These are phyloP conservation scores for Fistulinella prunicolor DNA, from an alignment of 768 basidiomycete species.

Conservation along the genomic window DNA sequence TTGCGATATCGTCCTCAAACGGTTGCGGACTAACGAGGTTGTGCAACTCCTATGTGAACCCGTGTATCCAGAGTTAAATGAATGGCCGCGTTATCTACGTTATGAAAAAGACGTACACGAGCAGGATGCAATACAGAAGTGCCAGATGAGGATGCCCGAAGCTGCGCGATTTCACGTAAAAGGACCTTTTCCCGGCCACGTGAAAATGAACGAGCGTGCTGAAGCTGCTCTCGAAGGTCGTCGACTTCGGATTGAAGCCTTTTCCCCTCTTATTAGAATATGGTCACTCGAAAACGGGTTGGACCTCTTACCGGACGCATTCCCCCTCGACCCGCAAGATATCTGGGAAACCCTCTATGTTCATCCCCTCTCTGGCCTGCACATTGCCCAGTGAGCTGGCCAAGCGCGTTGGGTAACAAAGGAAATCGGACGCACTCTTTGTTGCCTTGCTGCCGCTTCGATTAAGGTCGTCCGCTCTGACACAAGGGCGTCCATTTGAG, in stretches of 20 bases:
- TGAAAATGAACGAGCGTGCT: conserved; percentile 19
- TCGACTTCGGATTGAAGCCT: conserved; percentile 33
- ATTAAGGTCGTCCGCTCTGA: conserved; percentile 35
- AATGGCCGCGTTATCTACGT: background rate
- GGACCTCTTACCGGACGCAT: conserved; percentile 32
- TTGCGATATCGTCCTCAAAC: conserved; percentile 33
- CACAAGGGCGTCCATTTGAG: conserved; percentile 36
- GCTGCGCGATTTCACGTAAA: conserved; percentile 28
- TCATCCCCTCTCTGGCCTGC: conserved; percentile 17
- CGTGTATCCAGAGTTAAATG: background rate
- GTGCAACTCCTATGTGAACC: conserved; percentile 2
- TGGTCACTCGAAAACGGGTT: background rate
- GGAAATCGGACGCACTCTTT: conserved; percentile 18
- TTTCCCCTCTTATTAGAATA: background rate
- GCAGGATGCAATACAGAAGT: background rate
- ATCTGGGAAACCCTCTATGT: conserved; percentile 21
- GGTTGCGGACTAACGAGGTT: conserved; percentile 15
- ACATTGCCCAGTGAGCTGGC: background rate
- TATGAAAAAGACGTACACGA: conserved; percentile 3
- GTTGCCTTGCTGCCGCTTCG: conserved; percentile 19
- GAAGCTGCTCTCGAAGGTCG: conserved; percentile 32
- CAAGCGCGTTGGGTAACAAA: background rate
- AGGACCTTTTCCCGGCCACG: conserved; percentile 35
- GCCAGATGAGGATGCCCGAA: conserved; percentile 6
- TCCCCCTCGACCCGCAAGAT: conserved; percentile 32